Evolutionary conservation across 352 stramenopile genomes (phyloP).

Genomic region (Phytophthora sansomeana): DNA sequence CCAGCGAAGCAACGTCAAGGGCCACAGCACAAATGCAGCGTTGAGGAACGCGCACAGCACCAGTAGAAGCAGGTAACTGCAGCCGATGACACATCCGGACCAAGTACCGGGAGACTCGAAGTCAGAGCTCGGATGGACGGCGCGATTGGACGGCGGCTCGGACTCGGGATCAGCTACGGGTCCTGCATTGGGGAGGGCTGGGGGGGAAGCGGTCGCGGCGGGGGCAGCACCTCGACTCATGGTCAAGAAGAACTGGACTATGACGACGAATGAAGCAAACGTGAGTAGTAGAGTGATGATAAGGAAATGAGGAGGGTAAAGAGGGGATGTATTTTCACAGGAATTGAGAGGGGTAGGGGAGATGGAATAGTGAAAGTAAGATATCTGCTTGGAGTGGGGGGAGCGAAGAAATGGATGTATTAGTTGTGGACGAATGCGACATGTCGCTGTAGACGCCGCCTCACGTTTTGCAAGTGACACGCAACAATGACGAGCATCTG

Average conservation of each 20-base stretch:
- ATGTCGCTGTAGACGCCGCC: no score
- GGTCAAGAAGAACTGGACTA: no score
- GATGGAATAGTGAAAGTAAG: not conserved
- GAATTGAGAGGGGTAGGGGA: slow-evolving; percentile 1
- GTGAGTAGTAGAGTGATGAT: no score
- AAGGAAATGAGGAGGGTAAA: no score
- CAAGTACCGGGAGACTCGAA: slow-evolving; percentile 57
- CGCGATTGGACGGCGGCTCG: slow-evolving; percentile 37
- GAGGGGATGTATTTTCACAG: no score
- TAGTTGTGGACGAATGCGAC: no score
- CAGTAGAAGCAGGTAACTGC: slow-evolving; percentile 56
- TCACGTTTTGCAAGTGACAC: no score
- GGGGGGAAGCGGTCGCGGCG: not conserved
- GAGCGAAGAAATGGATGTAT: no score
- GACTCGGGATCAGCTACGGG: slow-evolving; percentile 24
- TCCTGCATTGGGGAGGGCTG: slow-evolving; percentile 6
- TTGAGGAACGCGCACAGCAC: slow-evolving; percentile 64
- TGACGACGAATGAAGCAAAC: slow-evolving; percentile 11
- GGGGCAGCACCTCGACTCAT: slow-evolving; percentile 22
- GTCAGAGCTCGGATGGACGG: slow-evolving; percentile 53
- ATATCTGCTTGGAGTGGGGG: slow-evolving; percentile 3
- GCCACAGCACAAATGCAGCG: slow-evolving; percentile 68
- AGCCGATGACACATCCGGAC: slow-evolving; percentile 51
- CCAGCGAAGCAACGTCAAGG: slow-evolving; percentile 54
- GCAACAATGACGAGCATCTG: no score